These are phyloP conservation scores for Chamaecrista fasciculata DNA, from an alignment of 306 rosid genomes.

Conservation along the genomic window DNA sequence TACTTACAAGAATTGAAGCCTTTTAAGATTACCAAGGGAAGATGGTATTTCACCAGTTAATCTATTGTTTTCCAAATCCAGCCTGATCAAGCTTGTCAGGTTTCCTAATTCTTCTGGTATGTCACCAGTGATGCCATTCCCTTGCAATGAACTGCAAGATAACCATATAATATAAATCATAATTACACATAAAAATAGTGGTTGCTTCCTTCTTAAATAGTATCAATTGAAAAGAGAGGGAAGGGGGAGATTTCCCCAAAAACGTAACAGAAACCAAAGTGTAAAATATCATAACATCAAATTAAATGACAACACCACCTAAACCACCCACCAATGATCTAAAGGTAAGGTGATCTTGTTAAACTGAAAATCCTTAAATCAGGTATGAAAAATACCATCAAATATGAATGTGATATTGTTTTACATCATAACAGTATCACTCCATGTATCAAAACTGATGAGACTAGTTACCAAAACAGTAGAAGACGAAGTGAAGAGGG, in stretches of 20 bases:
- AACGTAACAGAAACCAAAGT: slow-evolving; percentile 12
- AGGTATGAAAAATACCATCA: slow-evolving; percentile 6
- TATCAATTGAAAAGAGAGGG: neutral
- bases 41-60: slow-evolving; percentile 82
- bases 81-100: slow-evolving; percentile 60
- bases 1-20: slow-evolving; percentile 89
- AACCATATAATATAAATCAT: slow-evolving; percentile 26
- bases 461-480: neutral
- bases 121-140: slow-evolving; percentile 72
- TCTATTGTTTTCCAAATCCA: slow-evolving; percentile 77
- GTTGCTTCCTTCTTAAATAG: neutral
- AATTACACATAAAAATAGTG: neutral
- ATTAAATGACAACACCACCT: neutral
- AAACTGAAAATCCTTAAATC: slow-evolving; percentile 3
- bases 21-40: slow-evolving; percentile 71
- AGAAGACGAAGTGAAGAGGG: neutral
- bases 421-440: slow-evolving; percentile 4
- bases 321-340: neutral
- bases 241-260: neutral
- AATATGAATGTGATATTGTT: neutral
- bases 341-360: too few species aligned
- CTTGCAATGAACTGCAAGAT: slow-evolving; percentile 72
- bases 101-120: slow-evolving; percentile 83
- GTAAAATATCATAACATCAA: slow-evolving; percentile 1
- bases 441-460: slow-evolving; percentile 15